phyloP scores from a whole-genome alignment of 208 protist species.

The Leptomonas pyrrhocoris region DNA sequence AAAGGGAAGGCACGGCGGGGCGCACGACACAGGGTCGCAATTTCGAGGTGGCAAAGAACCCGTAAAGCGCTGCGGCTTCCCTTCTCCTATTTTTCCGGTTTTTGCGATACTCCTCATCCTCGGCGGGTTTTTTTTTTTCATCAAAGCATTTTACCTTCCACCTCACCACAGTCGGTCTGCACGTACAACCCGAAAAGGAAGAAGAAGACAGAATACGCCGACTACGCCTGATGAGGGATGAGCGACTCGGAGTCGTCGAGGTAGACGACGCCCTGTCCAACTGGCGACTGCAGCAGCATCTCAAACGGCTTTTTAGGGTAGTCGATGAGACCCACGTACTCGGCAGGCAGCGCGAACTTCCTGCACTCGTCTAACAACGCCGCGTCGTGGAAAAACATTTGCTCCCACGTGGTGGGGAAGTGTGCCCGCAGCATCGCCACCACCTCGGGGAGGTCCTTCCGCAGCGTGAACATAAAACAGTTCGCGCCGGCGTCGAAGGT shows the following conservation, averaged over 20 bases:
- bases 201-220: too few relatives aligned
- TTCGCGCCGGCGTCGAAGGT: constrained; percentile 99
- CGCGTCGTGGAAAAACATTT: constrained; percentile 75
- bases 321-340: constrained; percentile 69
- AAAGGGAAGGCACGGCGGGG: too few relatives aligned
- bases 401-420: constrained; percentile 85
- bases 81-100: too few relatives aligned
- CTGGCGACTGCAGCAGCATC: constrained; percentile 86
- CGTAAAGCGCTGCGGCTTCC: too few relatives aligned
- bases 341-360: constrained; percentile 26
- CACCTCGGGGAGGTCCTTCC: constrained; percentile 83
- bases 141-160: too few relatives aligned
- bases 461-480: constrained; percentile 96
- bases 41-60: too few relatives aligned
- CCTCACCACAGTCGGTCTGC: too few relatives aligned
- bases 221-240: constrained; percentile 20
- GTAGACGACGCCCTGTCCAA: constrained; percentile 69
- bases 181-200: too few relatives aligned
- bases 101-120: too few relatives aligned
- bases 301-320: constrained; percentile 82
- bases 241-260: constrained; percentile 62
- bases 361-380: constrained; percentile 56
- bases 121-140: too few relatives aligned
- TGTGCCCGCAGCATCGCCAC: constrained; percentile 88
- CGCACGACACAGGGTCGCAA: too few relatives aligned